Conservation (phyloP, 2,329 filamentous ascomycete species). For the Esteya vermicola region DNA sequence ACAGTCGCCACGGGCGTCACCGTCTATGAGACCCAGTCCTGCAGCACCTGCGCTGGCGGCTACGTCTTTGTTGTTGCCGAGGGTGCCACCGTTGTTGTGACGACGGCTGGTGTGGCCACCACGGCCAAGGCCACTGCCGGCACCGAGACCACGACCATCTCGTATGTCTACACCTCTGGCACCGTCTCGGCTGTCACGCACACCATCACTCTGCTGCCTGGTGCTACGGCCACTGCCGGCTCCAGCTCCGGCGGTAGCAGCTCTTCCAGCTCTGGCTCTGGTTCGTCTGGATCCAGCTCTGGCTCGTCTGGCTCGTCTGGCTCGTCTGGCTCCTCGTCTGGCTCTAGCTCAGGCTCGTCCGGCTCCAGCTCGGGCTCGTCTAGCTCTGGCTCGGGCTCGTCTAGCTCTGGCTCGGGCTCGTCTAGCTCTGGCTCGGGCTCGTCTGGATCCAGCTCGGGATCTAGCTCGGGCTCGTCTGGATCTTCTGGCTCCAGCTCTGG, state of each 20-base stretch:
- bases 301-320: too few species aligned
- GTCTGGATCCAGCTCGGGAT: background rate
- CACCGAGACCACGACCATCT: background rate
- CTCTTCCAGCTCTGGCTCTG: background rate
- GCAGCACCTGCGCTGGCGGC: constrained; percentile 1
- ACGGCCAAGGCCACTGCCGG: background rate
- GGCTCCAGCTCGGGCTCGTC: background rate
- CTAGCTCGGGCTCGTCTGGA: background rate
- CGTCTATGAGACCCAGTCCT: constrained; percentile 2
- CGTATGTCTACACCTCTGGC: background rate
- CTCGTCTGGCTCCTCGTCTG: too few species aligned
- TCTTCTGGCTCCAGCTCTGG: background rate
- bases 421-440: background rate
- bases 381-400: background rate
- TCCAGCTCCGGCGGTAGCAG: background rate
- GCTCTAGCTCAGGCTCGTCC: background rate
- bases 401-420: background rate
- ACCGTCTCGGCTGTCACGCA: background rate
- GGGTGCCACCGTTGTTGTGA: background rate
- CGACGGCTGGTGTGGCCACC: background rate
- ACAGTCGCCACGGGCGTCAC: background rate
- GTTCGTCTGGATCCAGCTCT: background rate
- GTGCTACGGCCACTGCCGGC: background rate
- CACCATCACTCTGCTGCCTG: background rate
- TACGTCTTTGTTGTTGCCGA: background rate